These are phyloP conservation scores for Colletotrichum magnum DNA, from an alignment of 2,329 filamentous ascomycete species.

Conservation along the genomic window DNA sequence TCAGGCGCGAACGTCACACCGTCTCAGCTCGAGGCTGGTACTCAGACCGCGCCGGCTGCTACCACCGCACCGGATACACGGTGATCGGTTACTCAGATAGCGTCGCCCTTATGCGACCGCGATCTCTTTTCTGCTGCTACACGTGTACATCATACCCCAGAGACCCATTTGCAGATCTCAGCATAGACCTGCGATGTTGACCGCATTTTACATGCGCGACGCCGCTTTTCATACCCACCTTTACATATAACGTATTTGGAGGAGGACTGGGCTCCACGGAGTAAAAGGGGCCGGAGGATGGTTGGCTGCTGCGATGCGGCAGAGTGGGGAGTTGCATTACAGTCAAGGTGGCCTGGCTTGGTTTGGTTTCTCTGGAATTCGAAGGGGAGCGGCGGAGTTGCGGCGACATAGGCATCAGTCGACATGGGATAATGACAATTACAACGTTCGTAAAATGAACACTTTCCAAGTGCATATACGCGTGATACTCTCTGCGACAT, in stretches of 20 bases:
- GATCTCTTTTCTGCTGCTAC: constrained; percentile 35
- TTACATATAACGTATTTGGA: constrained; percentile 28
- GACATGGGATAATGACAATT: constrained; percentile 41
- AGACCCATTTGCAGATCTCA: constrained; percentile 38
- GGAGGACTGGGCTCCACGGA: constrained; percentile 17
- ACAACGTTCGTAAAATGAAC: constrained; percentile 7
- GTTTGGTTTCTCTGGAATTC: constrained; percentile 40
- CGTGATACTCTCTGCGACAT: too few relatives aligned
- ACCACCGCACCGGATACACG: constrained; percentile 22
- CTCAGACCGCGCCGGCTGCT: constrained; percentile 45
- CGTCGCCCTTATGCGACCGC: constrained; percentile 7
- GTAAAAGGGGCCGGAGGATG: constrained; percentile 7
- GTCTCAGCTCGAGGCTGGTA: constrained; percentile 63
- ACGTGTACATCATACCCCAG: constrained; percentile 39
- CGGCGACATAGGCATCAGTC: constrained; percentile 40
- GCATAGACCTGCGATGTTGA: constrained; percentile 31
- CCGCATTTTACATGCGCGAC: constrained; percentile 33
- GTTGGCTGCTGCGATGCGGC: constrained; percentile 2
- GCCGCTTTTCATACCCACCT: constrained; percentile 38
- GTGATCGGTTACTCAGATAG: constrained; percentile 3
- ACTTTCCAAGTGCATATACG: not conserved
- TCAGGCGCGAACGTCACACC: constrained; percentile 56
- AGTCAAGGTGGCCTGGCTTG: constrained; percentile 30
- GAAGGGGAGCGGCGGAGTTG: constrained; percentile 42
- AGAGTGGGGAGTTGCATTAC: constrained; percentile 21